Conservation (phyloP, 805 yeast species). For the Pichia exigua region DNA sequence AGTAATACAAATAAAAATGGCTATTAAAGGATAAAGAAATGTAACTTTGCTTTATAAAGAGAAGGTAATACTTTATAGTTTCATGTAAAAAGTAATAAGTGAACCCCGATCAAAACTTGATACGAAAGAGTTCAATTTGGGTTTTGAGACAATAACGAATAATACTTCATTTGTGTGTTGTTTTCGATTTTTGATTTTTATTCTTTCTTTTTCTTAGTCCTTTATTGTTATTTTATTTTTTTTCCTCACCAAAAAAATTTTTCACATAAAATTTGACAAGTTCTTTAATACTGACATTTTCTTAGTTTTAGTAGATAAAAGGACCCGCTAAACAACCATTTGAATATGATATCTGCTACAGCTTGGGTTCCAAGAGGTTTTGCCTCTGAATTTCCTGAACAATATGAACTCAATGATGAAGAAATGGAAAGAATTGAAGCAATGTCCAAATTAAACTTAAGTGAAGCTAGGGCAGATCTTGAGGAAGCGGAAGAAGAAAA, state of each 20-base stretch:
- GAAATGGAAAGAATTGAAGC: constrained; percentile 87
- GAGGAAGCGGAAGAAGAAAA: constrained; percentile 21
- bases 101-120: too few relatives aligned
- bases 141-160: too few relatives aligned
- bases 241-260: neutral
- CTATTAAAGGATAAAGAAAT: neutral
- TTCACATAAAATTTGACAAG: neutral
- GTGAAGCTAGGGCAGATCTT: constrained; percentile 49
- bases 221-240: neutral
- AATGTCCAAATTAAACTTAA: constrained; percentile 75
- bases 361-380: constrained; percentile 95
- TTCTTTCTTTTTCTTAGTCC: neutral
- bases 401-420: constrained; percentile 80
- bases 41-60: neutral
- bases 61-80: too few relatives aligned
- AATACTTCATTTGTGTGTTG: too few relatives aligned
- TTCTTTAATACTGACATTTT: neutral
- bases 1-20: neutral
- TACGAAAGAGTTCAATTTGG: too few relatives aligned
- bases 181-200: too few relatives aligned
- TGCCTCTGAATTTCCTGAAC: constrained; percentile 87
- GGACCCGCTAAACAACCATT: neutral
- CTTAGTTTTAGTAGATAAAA: neutral
- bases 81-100: too few relatives aligned
- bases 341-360: constrained; percentile 76